Conservation (phyloP, 768 basidiomycete species). For the Boletellus emodensis region DNA sequence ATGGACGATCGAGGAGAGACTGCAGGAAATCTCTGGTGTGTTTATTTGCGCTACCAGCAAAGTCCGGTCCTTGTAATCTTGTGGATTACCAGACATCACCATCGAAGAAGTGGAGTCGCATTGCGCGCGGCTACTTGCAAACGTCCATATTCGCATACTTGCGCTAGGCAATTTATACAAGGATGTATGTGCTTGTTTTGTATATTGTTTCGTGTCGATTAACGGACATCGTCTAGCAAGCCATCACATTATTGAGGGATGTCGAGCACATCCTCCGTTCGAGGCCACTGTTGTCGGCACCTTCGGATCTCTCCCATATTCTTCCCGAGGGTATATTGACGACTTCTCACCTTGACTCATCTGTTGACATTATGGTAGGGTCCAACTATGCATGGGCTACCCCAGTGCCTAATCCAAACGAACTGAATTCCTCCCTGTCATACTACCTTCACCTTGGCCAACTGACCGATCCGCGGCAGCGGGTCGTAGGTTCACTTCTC, state of each 20-base stretch:
- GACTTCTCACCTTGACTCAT: neutral
- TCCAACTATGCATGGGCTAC: conserved; percentile 65
- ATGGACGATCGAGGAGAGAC: conserved; percentile 75
- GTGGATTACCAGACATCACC: conserved; percentile 53
- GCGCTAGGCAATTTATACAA: conserved; percentile 82
- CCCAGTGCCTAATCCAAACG: conserved; percentile 74
- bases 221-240: conserved; percentile 51
- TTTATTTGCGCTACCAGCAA: conserved; percentile 4
- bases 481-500: conserved; percentile 69
- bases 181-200: conserved; percentile 49
- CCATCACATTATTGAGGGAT: conserved; percentile 65
- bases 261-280: conserved; percentile 62
- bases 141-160: conserved; percentile 67
- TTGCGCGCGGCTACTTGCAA: conserved; percentile 52
- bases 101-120: conserved; percentile 66
- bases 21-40: conserved; percentile 73
- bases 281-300: conserved; percentile 38
- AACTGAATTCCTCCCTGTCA: conserved; percentile 81
- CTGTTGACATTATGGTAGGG: conserved; percentile 39
- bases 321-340: conserved; percentile 59
- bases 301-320: conserved; percentile 51
- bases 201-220: neutral
- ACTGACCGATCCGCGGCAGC: conserved; percentile 54
- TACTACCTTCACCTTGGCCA: conserved; percentile 84
- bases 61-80: neutral